These are phyloP conservation scores for Nephelium lappaceum DNA, from an alignment of 345 rosid genomes.

Conservation along the genomic window DNA sequence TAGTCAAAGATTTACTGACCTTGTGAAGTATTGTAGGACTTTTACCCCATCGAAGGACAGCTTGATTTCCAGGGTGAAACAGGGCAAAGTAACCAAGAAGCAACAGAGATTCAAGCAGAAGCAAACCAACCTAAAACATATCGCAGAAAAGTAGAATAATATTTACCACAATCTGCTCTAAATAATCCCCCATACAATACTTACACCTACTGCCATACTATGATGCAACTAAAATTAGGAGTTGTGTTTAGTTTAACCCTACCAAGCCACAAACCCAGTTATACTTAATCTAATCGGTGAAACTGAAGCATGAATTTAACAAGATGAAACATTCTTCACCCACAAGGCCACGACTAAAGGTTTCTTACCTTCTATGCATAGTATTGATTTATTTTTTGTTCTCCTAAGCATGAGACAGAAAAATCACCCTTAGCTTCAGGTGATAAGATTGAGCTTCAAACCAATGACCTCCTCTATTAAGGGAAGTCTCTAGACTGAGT, in stretches of 20 bases:
- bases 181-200: background rate
- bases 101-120: conserved; percentile 62
- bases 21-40: conserved; percentile 83
- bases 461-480: background rate
- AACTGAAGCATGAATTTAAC: background rate
- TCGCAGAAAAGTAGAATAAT: background rate
- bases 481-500: background rate
- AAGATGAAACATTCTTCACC: background rate
- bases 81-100: conserved; percentile 72
- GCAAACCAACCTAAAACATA: conserved; percentile 56
- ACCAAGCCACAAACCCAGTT: background rate
- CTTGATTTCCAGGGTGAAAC: conserved; percentile 74
- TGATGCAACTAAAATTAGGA: background rate
- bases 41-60: conserved; percentile 81
- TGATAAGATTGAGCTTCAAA: background rate
- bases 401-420: background rate
- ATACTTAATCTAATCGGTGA: background rate
- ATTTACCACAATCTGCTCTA: background rate
- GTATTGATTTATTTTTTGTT: background rate
- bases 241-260: background rate
- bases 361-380: background rate
- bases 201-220: background rate
- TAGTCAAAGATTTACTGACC: conserved; percentile 40
- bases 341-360: background rate
- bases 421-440: background rate